Evolutionary conservation across 1,284 basidiomycete genomes (phyloP).

Genomic region (Ustilago loliicola): DNA sequence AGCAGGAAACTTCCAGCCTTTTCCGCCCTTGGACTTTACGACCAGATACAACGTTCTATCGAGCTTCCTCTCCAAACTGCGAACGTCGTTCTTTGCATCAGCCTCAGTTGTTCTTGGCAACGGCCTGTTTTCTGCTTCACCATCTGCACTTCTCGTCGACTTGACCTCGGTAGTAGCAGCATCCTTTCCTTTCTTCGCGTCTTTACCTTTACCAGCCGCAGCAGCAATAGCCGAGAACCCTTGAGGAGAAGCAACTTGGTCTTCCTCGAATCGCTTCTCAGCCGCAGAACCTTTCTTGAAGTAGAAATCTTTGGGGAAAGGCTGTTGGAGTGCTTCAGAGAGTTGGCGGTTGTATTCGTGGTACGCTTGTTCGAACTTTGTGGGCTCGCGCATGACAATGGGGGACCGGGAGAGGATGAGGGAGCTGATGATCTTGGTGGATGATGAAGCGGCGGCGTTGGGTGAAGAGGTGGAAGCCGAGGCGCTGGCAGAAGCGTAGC

Average conservation of each 20-base stretch:
- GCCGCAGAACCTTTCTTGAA: slow-evolving; percentile 92
- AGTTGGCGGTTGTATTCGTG: slow-evolving; percentile 87
- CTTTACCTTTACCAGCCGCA: slow-evolving; percentile 25
- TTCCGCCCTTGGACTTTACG: slow-evolving; percentile 73
- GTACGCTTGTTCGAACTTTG: slow-evolving; percentile 85
- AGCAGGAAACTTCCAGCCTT: slow-evolving; percentile 53
- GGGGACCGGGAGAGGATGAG: slow-evolving; percentile 87
- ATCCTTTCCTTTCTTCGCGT: slow-evolving; percentile 21
- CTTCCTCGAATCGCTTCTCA: slow-evolving; percentile 81
- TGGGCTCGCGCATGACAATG: slow-evolving; percentile 82
- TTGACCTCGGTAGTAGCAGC: not conserved
- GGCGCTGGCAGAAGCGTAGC: slow-evolving; percentile 19
- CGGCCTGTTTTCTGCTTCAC: slow-evolving; percentile 72
- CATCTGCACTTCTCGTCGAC: slow-evolving; percentile 17
- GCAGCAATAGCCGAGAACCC: slow-evolving; percentile 44
- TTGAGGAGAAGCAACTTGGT: slow-evolving; percentile 45
- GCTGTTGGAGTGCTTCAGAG: slow-evolving; percentile 86
- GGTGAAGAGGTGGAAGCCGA: slow-evolving; percentile 21
- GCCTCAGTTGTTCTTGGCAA: slow-evolving; percentile 73
- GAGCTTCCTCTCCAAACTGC: slow-evolving; percentile 83
- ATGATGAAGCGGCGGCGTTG: slow-evolving; percentile 20
- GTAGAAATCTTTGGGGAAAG: slow-evolving; percentile 90
- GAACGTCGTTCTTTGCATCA: slow-evolving; percentile 77
- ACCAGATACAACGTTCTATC: slow-evolving; percentile 89
- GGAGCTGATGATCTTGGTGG: slow-evolving; percentile 70